Conservation (phyloP, 192 early-diverging fungal genomes). For the Umbelopsis sp. region DNA sequence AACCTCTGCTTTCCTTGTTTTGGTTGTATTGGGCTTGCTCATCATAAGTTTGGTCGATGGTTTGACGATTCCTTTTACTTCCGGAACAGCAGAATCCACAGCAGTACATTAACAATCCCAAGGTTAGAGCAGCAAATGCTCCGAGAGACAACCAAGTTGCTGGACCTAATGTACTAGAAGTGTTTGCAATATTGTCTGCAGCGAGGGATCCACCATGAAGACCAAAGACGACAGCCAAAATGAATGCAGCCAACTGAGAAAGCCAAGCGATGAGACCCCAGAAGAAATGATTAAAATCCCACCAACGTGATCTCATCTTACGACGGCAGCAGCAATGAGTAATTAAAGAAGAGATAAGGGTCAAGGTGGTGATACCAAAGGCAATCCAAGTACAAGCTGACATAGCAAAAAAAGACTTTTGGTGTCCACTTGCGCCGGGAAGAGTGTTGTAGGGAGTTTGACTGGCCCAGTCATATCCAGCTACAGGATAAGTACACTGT, state of each 20-base stretch:
- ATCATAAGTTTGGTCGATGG: neutral
- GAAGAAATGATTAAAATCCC: slow-evolving; percentile 6
- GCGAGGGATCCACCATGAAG: neutral
- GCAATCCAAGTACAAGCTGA: neutral
- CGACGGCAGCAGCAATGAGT: slow-evolving; percentile 11
- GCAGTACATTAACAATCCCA: neutral
- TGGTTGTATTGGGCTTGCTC: neutral
- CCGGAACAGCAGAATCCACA: neutral
- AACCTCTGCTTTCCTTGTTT: neutral
- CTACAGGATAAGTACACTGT: neutral
- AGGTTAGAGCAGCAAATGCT: neutral
- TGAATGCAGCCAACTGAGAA: neutral
- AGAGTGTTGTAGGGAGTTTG: neutral
- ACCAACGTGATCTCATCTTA: neutral
- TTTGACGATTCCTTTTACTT: neutral
- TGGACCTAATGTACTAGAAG: neutral
- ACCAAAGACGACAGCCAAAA: neutral
- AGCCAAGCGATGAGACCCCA: slow-evolving; percentile 5
- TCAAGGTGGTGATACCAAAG: neutral
- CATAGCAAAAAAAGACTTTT: neutral
- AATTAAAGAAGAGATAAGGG: neutral
- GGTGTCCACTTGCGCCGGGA: neutral
- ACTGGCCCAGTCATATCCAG: neutral
- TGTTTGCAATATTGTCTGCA: neutral
- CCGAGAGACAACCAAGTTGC: neutral